A percentile compares a stretch with the other conserved stretches of the same genome.
phyloP scores from a whole-genome alignment of 345 rosid species.

The Corchorus olitorius region DNA sequence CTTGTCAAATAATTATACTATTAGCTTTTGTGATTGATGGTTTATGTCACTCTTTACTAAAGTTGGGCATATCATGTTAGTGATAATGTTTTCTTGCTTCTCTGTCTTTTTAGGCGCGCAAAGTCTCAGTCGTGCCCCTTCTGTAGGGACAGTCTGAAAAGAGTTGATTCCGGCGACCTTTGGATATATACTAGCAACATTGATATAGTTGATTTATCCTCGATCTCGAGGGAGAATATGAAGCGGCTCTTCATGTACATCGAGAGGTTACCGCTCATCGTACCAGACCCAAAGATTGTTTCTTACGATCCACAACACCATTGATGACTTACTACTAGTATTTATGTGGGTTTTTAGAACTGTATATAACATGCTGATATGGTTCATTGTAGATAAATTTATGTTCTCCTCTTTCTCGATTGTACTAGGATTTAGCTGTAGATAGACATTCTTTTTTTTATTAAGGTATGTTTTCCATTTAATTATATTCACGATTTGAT shows the following conservation, averaged over 20 bases:
- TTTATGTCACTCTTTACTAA: neutral
- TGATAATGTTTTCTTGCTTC: neutral
- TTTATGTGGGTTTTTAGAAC: neutral
- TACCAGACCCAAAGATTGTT: conserved; percentile 47
- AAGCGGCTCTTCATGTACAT: conserved; percentile 65
- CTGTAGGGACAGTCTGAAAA: conserved; percentile 78
- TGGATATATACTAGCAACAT: conserved; percentile 64
- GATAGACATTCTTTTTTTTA: conserved; percentile 20
- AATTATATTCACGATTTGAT: neutral
- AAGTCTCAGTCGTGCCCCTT: conserved; percentile 91
- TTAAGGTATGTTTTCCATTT: neutral
- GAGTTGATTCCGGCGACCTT: conserved; percentile 75
- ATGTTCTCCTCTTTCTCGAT: neutral
- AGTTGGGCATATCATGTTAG: neutral
- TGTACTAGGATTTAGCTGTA: conserved; percentile 22
- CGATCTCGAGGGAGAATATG: conserved; percentile 60
- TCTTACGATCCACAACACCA: conserved; percentile 46
- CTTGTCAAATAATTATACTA: neutral
- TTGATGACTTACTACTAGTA: conserved; percentile 22
- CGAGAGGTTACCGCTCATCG: conserved; percentile 61
- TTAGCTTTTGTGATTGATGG: neutral
- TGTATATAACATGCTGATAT: conserved; percentile 23
- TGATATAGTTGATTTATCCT: conserved; percentile 54
- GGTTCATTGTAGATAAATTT: conserved; percentile 30
- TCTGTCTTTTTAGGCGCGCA: conserved; percentile 47